Evolutionary conservation across 768 basidiomycete species (phyloP), one percentile per base, ranked within the genome.

Genomic region (Leccinum arenicola): DNA sequence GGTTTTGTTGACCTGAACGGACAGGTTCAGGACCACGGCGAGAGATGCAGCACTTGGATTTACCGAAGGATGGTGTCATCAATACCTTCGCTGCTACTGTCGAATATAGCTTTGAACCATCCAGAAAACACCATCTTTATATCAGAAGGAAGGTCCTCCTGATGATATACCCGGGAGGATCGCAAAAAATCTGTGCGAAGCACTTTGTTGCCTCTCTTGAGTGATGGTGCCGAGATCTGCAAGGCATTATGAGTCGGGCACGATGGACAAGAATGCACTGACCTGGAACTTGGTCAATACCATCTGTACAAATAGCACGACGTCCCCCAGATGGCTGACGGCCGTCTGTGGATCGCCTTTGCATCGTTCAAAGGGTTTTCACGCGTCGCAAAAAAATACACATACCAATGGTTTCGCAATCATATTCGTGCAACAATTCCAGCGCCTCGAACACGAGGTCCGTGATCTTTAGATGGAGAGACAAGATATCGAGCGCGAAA

Each of bases 321-420:
- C 80, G 61, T 91, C 83, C 3, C 91, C 91, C 2, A 92, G 75
- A 69, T 90, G 87, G 59, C 82, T 84, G 40, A 92, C 82, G 5
- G 91, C 91, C 17, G 86, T 88, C 71, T 92, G 91, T 17, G 91
- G 91, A 71, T 93, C 91, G 50, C 91, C 91, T 93, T 61, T 56
- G 19, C 17, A 38, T 38, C 59, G 38, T 11, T 40, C 36, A 54
- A 31, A 40, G 38, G 50, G 9, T 40, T 52, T 50, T 27, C 35
- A 25, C 27, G n/a, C 15, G 17, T 47, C 29, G 10, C 47, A 43
- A 14, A 43, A 31, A 21, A 59, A 63, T 33, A 38, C 57, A 76
- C 86, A 25, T 69, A 88, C 91, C 91, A 33, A 93, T 86, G 21
- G 84, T 87, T 67, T 91, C 90, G 61, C 87, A 91, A 65, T 91